Conservation (phyloP, 768 basidiomycete species). For the Kwoniella mangroviensis region DNA sequence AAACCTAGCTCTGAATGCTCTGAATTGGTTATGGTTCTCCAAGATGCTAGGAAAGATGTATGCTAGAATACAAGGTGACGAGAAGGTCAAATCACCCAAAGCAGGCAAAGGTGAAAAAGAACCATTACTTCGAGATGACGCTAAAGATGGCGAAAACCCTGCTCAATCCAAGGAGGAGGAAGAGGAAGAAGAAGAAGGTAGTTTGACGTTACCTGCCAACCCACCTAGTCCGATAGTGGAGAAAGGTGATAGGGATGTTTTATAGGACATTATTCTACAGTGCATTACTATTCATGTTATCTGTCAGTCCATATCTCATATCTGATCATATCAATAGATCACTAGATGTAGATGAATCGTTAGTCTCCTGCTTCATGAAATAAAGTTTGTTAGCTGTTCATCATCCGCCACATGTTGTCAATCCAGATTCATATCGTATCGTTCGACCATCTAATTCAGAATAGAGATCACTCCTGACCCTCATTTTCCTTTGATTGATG, state of each 20-base stretch:
- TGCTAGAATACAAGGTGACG: constrained; percentile 31
- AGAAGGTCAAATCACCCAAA: constrained; percentile 1
- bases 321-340: neutral
- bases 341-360: neutral
- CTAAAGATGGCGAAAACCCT: constrained; percentile 2
- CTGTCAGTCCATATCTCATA: neutral
- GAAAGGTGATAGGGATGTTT: constrained; percentile 9
- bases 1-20: constrained; percentile 69
- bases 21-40: constrained; percentile 66
- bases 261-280: neutral
- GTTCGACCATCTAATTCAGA: no score
- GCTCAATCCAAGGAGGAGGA: neutral
- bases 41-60: constrained; percentile 52
- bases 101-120: constrained; percentile 10
- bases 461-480: no score
- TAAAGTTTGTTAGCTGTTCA: no score
- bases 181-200: constrained; percentile 23
- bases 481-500: neutral
- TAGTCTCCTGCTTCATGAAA: neutral
- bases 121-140: constrained; percentile 10
- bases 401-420: no score
- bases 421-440: no score
- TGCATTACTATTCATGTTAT: neutral
- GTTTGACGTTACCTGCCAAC: constrained; percentile 26
- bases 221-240: constrained; percentile 22